Conservation (phyloP, 2,329 filamentous ascomycete genomes). For the Ceratocystiopsis minuta region DNA sequence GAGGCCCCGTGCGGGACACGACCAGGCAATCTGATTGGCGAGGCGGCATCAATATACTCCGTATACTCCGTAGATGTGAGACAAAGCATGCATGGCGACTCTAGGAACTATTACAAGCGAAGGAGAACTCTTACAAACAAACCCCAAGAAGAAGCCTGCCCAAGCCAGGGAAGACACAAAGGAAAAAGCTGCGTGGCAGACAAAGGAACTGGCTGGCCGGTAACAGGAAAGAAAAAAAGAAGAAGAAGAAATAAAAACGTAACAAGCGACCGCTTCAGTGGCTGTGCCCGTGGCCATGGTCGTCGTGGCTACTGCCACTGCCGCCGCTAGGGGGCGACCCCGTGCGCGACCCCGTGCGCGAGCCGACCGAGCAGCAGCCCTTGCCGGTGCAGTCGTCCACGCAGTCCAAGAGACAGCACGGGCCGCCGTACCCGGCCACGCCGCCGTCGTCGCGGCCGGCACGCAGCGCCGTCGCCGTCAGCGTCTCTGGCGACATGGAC, state of each 20-base stretch:
- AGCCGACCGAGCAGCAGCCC: slow-evolving; percentile 27
- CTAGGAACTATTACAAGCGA: no score
- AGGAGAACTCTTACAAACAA: no score
- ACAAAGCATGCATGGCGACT: no score
- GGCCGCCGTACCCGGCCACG: slow-evolving; percentile 15
- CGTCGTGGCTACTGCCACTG: slow-evolving; percentile 19
- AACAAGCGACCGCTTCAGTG: slow-evolving; percentile 6
- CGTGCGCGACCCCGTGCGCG: slow-evolving; percentile 12
- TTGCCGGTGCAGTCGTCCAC: slow-evolving; percentile 28
- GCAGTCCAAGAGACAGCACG: slow-evolving; percentile 32
- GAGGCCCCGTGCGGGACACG: no score
- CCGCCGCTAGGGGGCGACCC: slow-evolving; percentile 17
- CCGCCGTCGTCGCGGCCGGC: slow-evolving; percentile 12
- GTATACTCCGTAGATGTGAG: no score
- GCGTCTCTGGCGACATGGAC: not conserved
- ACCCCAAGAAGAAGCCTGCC: no score
- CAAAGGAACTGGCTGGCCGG: no score
- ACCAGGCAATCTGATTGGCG: no score
- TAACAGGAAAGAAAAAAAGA: not conserved
- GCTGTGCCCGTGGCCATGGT: slow-evolving; percentile 8
- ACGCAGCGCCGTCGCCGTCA: not conserved
- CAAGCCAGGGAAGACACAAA: not conserved
- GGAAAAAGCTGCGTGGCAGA: no score
- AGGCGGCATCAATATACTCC: no score
- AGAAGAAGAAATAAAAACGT: not conserved